Base-by-base conservation (phyloP, 1,284 basidiomycete species). In the Ceratobasidium sp. region DNA sequence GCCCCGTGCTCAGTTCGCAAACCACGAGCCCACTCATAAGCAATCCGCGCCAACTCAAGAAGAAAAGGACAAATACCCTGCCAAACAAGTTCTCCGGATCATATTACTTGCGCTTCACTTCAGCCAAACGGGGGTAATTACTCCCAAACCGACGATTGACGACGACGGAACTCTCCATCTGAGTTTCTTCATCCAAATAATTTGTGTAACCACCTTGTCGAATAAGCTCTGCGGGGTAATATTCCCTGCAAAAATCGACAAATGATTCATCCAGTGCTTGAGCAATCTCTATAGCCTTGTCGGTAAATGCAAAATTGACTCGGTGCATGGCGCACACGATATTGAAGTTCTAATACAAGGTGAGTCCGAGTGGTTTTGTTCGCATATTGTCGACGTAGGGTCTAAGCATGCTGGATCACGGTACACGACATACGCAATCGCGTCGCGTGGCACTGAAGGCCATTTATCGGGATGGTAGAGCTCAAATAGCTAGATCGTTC, bases 11-110 rank as follows among this genome's bases (percentile, higher is more conserved):
- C n/a, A n/a, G n/a, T n/a, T 61, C 8, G 59, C 15, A 34, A 62
- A 62, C 61, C 61, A 62, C 62, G 67, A 25, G 8, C 15, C n/a
- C 11, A 19, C 7, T 34, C 5, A 19, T 62, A 11, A 62, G 61
- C 34, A 17, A 19, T 13, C 46, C 46, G 46, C 46, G 11, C 2
- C 4, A 4, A 49, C 8, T 11, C 13, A 49, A 4, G 19, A 49
- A 29, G 46, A 34, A 19, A 8, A 59, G 1, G 11, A 34, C 11
- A 32, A 7, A 2, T 34, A 22, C 44, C 57, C 65, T 74, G 43
- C 76, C 57, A 46, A 74, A 78, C 2, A 77, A 22, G 46, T 59
- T 68, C 4, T 68, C 76, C 19, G 77, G 77, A 49, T 78, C 77
- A 22, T 75, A n/a, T n/a, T n/a, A 78, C 61, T 77, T 73, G 3